Percentiles rank a stretch among this genome's conserved stretches.
Conservation (phyloP, 164 flowering plant genomes). For the Tetracentron sinense region DNA sequence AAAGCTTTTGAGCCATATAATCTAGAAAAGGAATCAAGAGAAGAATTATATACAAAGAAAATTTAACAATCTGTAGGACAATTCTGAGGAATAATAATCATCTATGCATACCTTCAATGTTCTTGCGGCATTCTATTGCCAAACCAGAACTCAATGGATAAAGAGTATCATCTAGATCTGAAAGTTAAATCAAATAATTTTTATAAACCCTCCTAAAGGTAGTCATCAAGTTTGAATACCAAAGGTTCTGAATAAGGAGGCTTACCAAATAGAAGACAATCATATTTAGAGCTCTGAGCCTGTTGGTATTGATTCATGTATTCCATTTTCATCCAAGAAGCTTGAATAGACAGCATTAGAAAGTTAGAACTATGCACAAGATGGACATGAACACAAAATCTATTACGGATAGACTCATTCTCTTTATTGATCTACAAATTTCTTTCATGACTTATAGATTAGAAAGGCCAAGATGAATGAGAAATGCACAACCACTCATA, state of each 20-base stretch:
- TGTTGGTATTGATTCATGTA: constrained; percentile 34
- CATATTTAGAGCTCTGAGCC: constrained; percentile 39
- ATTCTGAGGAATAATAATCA: neutral
- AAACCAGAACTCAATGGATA: too few species aligned
- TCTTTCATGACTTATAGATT: too few species aligned
- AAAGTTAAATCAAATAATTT: constrained; percentile 22
- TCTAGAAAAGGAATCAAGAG: too few species aligned
- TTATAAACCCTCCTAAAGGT: constrained; percentile 29
- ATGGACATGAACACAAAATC: too few species aligned
- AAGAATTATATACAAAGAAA: constrained; percentile 1
- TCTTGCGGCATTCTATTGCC: too few species aligned
- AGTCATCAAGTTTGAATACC: constrained; percentile 56
- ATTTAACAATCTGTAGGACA: neutral
- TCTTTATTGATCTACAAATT: too few species aligned
- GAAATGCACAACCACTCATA: too few species aligned
- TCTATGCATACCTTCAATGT: too few species aligned
- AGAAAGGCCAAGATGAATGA: too few species aligned
- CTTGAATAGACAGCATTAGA: constrained; percentile 17
- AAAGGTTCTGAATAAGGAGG: constrained; percentile 24
- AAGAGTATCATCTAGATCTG: too few species aligned
- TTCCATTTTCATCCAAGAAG: constrained; percentile 33
- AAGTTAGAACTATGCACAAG: too few species aligned
- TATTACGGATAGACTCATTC: too few species aligned
- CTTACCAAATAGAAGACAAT: constrained; percentile 59
- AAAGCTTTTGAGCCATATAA: constrained; percentile 57